phyloP scores from a whole-genome alignment of 768 basidiomycete species.

The Phaeotremella fagi region DNA sequence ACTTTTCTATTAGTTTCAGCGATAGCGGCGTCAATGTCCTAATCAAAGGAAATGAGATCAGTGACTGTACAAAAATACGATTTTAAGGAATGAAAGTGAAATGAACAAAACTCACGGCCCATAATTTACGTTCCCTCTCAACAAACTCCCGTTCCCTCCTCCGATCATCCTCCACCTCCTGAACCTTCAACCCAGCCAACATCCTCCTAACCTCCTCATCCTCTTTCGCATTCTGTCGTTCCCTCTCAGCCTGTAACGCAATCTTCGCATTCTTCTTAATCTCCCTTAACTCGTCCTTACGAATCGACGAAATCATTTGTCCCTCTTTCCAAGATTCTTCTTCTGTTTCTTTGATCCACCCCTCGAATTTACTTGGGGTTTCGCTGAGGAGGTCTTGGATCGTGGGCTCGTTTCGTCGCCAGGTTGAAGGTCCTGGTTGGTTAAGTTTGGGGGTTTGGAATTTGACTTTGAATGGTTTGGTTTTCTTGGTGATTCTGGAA shows the following conservation, averaged over 20 bases:
- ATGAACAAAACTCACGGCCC: constrained; percentile 37
- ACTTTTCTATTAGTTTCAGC: constrained; percentile 18
- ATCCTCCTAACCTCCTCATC: constrained; percentile 34
- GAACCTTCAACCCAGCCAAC: constrained; percentile 33
- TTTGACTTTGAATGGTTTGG: too few relatives aligned
- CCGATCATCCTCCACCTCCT: constrained; percentile 64
- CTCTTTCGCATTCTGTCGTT: constrained; percentile 19
- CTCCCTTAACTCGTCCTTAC: constrained; percentile 18
- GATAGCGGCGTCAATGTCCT: constrained; percentile 38
- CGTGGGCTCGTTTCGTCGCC: neutral
- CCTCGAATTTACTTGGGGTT: constrained; percentile 32
- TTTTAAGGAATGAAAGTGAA: neutral
- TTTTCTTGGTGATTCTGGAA: neutral
- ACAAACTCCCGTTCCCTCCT: constrained; percentile 63
- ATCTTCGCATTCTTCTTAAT: constrained; percentile 27
- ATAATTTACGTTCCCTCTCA: constrained; percentile 64
- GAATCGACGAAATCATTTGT: constrained; percentile 20
- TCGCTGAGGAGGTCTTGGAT: constrained; percentile 8
- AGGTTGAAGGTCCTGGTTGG: neutral
- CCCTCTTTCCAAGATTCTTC: constrained; percentile 34
- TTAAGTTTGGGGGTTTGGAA: neutral
- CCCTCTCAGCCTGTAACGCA: constrained; percentile 15
- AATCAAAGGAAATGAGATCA: neutral
- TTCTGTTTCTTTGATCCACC: constrained; percentile 35
- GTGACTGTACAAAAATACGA: too few relatives aligned